Evolutionary conservation across 2,329 filamentous ascomycete species (phyloP).

Genomic region (Thelonectria blattea): DNA sequence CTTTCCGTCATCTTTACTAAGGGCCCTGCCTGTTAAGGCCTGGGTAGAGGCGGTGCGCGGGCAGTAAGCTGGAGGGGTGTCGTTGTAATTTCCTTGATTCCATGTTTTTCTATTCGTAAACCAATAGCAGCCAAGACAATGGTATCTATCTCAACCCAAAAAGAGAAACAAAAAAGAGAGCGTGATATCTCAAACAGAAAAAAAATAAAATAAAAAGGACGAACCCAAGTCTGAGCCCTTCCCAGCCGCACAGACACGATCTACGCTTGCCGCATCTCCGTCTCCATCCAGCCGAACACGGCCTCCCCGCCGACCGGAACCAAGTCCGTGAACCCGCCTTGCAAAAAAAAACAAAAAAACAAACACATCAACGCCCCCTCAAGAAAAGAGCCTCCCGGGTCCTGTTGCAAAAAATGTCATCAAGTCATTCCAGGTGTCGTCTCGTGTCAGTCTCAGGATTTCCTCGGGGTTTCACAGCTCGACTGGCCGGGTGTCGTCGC

Average conservation of each 20-base stretch:
- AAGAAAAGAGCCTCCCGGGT: constrained; percentile 4
- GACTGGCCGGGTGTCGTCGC: constrained; percentile 59
- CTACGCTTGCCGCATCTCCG: constrained; percentile 1
- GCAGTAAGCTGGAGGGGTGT: background rate
- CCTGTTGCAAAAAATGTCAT: constrained; percentile 1
- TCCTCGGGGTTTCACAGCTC: constrained; percentile 47
- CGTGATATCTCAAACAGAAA: constrained; percentile 10
- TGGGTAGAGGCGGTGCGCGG: background rate
- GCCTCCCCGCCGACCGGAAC: background rate
- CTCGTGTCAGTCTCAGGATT: background rate
- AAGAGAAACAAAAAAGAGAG: constrained; percentile 1
- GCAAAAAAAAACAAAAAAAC: background rate
- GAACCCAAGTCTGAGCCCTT: too few relatives aligned
- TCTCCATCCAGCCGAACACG: background rate
- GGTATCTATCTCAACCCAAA: constrained; percentile 18
- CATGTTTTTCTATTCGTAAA: too few relatives aligned
- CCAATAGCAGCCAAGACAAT: background rate
- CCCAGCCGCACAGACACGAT: background rate
- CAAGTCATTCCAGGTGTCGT: constrained; percentile 25
- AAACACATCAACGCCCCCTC: background rate
- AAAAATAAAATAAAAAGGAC: constrained; percentile 6
- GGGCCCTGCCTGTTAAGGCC: too few relatives aligned
- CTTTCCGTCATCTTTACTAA: too few relatives aligned
- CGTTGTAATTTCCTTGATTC: background rate
- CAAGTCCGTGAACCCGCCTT: constrained; percentile 9